Evolutionary conservation across 345 rosid genomes (phyloP).

Genomic region (Syzygium grande): DNA sequence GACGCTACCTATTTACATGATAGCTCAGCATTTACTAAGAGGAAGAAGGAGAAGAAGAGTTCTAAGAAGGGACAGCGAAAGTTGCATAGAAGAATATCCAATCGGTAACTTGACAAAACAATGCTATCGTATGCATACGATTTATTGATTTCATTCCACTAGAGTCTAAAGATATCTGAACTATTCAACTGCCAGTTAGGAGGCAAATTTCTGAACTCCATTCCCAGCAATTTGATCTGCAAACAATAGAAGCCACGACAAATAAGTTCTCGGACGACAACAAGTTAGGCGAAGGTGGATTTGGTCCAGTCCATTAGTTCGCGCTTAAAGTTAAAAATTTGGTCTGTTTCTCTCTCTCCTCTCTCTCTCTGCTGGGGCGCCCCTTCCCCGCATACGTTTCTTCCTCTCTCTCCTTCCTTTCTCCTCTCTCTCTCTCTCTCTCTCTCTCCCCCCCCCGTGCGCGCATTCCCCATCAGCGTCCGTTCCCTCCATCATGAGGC

Average conservation of each 20-base stretch:
- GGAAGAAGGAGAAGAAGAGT: neutral
- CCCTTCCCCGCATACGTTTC: too few relatives aligned
- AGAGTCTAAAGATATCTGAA: neutral
- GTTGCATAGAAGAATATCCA: neutral
- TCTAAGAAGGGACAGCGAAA: neutral
- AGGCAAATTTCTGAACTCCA: neutral
- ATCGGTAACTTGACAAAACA: neutral
- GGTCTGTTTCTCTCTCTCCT: too few relatives aligned
- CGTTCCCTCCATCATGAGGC: too few relatives aligned
- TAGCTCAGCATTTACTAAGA: neutral
- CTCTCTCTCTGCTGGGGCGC: too few relatives aligned
- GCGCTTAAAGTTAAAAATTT: too few relatives aligned
- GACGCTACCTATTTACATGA: neutral
- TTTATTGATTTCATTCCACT: neutral
- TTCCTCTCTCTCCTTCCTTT: too few relatives aligned
- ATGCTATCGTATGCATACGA: neutral
- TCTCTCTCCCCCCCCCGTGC: too few relatives aligned
- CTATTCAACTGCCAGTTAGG: neutral
- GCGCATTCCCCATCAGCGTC: too few relatives aligned
- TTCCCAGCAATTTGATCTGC: neutral
- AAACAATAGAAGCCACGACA: constrained; percentile 18
- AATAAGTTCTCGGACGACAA: constrained; percentile 14
- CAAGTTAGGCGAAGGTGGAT: neutral
- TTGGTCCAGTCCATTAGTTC: too few relatives aligned
- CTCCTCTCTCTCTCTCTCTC: too few relatives aligned